Conservation (phyloP, 192 early-diverging fungal species). For the Podila horticola region DNA sequence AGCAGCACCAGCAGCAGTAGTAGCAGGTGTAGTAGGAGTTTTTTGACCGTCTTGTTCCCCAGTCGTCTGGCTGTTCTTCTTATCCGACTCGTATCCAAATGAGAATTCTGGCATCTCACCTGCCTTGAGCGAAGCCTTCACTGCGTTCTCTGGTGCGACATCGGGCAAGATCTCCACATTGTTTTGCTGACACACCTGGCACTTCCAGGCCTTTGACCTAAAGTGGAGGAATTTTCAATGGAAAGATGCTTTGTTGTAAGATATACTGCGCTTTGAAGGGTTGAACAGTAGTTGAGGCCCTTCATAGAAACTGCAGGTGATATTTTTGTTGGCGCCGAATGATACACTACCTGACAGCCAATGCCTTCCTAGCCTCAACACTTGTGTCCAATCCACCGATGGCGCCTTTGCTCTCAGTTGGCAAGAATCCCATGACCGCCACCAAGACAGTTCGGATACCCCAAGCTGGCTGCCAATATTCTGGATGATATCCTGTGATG, state of each 20-base stretch:
- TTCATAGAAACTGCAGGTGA: neutral
- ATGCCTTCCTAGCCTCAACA: constrained; percentile 68
- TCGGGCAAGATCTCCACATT: constrained; percentile 53
- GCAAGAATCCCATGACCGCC: constrained; percentile 90
- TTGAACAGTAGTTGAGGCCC: neutral
- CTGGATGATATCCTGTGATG: constrained; percentile 94
- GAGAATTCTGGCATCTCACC: constrained; percentile 53
- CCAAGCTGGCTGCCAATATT: constrained; percentile 98
- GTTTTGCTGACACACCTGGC: constrained; percentile 35
- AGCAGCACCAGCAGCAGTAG: neutral
- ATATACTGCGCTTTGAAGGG: no score
- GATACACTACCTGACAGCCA: constrained; percentile 65
- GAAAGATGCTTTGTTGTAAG: no score
- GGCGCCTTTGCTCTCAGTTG: constrained; percentile 83
- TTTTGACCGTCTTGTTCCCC: constrained; percentile 1
- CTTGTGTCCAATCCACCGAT: constrained; percentile 82
- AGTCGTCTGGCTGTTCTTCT: constrained; percentile 26
- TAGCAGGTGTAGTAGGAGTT: neutral
- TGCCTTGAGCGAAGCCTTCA: constrained; percentile 38
- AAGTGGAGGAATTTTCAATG: neutral
- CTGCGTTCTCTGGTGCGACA: constrained; percentile 37
- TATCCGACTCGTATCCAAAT: constrained; percentile 46
- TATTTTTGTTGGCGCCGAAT: no score
- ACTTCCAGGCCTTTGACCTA: constrained; percentile 55
- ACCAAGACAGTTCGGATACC: constrained; percentile 92